Evolutionary conservation across 345 rosid species (phyloP), one percentile per base, ranked within the genome.

Genomic region (Abelmoschus esculentus): DNA sequence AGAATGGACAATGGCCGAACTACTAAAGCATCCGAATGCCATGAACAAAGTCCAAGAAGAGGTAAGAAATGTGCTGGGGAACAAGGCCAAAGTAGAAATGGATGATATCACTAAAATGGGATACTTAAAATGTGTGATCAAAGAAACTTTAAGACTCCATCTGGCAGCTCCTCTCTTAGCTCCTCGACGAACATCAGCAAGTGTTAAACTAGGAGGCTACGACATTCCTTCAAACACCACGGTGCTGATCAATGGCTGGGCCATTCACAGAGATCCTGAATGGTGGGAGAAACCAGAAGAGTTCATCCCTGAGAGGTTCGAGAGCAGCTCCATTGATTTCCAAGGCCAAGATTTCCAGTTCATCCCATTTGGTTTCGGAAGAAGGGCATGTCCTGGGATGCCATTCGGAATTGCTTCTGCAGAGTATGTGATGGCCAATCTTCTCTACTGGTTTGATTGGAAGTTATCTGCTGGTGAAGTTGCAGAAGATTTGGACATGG

Each of bases 401-500:
- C 6, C 53, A 49, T 15, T 49, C 2, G 53, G 53, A 14, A 15
- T 49, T 14, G 53, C 53, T 49, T 49, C 53, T 12, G 0, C 17
- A 14, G 53, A 49, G 53, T 49, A 49, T 49, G 53, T 49, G 53
- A 49, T 14, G 53, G 53, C 82, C 5, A 69, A 22, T 72, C 54
- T 79, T 40, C 56, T 73, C 17, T 61, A 74, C 42, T 75, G 73
- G 61, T 75, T 79, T 12, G 71, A 72, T 17, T 72, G 79, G 75
- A 49, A 79, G 15, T 62, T 75, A 22, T 52, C 67, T 0, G 31
- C 14, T 3, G 72, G 75, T 17, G 53, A 12, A 63, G 40, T 36
- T 15, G 1, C 17, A 4, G 67, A 77, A 26, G 12, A 71, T 6
- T 1, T 74, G 34, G 72, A 50, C 53, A 67, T 74, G 76, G 38